These are phyloP conservation scores for Amanita phalloides DNA, from an alignment of 768 basidiomycete genomes.

Conservation along the genomic window DNA sequence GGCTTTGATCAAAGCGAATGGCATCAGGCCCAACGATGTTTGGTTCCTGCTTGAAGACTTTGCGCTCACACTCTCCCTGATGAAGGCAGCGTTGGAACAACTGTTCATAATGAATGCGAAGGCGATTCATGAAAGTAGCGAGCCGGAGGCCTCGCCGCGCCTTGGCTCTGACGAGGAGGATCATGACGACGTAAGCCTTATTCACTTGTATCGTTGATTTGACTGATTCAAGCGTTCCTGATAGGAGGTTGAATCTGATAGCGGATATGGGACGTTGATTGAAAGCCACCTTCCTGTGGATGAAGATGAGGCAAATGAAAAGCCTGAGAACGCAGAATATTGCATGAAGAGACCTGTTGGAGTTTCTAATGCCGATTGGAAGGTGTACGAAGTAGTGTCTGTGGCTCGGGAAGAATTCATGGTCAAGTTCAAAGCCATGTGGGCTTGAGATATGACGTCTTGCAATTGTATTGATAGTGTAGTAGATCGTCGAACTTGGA, in stretches of 20 bases:
- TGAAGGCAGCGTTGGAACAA: slow-evolving; percentile 40
- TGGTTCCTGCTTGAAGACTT: slow-evolving; percentile 60
- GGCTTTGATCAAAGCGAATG: slow-evolving; percentile 40
- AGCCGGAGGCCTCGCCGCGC: neutral
- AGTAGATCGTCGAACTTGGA: neutral
- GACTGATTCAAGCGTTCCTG: slow-evolving; percentile 7
- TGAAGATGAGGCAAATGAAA: slow-evolving; percentile 9
- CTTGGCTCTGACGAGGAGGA: neutral
- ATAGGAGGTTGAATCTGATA: slow-evolving; percentile 15
- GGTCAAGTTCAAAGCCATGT: slow-evolving; percentile 51
- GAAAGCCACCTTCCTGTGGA: slow-evolving; percentile 13
- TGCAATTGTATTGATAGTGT: neutral
- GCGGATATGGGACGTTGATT: slow-evolving; percentile 13
- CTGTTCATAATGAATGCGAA: slow-evolving; percentile 21
- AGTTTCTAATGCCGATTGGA: slow-evolving; percentile 40
- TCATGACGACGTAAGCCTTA: neutral
- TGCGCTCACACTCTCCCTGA: slow-evolving; percentile 32
- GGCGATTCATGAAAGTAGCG: neutral
- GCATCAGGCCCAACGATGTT: slow-evolving; percentile 49
- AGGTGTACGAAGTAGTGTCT: slow-evolving; percentile 38
- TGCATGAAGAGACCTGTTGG: slow-evolving; percentile 22
- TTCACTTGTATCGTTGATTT: neutral
- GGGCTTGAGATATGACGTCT: slow-evolving; percentile 27
- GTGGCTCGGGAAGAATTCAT: slow-evolving; percentile 37
- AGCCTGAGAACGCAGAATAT: neutral